Base-by-base conservation (phyloP, 257 asterid genomes). In the Cynanchum wilfordii region DNA sequence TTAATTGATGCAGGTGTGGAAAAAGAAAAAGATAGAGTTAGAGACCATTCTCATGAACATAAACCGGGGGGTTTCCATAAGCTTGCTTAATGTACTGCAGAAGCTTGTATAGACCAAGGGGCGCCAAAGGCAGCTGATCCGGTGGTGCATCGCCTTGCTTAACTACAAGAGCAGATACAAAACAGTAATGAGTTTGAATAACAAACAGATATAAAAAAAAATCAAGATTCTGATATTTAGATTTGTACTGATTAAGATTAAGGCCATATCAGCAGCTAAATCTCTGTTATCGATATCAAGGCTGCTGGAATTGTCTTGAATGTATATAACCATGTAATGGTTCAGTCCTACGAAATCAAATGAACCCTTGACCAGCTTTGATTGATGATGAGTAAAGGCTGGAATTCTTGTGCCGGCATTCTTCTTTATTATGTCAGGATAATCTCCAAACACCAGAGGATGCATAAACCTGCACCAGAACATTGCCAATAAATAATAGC, bases 381-480 rank as follows among this genome's bases (percentile, higher is more conserved):
- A 82, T 73, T 89, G 88, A 5, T 69, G 45, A 42, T 66, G 57
- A 25, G 88, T 84, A 76, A 89, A 81, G 74, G 73, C 76, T 24
- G 96, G 93, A 40, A 89, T 73, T 74, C 93, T 85, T 62, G 81
- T 4, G 60, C 80, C 78, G 16, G 75, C 93, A 40, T 77, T 79
- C 71, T 83, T 77, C 79, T 83, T 89, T 29, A 89, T 29, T 68
- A 65, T 51, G 24, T 82, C 86, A 6, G 91, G 96, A 79, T 89
- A 89, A 80, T 86, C 90, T 59, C 91, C 96, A 69, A 75, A 85
- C 2, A 84, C 62, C 66, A 87, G 58, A 4, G 96, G 90, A 81
- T 82, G 68, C 47, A 87, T 63, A 44, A 84, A 69, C 94, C 94
- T 87, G 83, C 78, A 74, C 38, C 17, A 68, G 10, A 38, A 33